phyloP scores from a whole-genome alignment of 306 rosid species.

The Hippophae tibetana region DNA sequence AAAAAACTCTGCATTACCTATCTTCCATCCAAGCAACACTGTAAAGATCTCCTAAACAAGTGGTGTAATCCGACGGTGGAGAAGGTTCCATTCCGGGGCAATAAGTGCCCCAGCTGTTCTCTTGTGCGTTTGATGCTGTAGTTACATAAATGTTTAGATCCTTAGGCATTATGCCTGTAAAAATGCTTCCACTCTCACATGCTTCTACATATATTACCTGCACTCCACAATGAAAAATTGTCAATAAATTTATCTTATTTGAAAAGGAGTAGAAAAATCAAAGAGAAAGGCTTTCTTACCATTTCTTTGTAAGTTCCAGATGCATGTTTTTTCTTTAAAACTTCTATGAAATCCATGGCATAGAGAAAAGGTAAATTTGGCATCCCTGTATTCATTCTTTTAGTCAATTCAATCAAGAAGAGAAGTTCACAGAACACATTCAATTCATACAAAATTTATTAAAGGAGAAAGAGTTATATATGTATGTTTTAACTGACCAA shows the following conservation, averaged over 20 bases:
- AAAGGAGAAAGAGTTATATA: not conserved
- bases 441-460: too few species aligned
- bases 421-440: too few species aligned
- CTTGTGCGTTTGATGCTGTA: slow-evolving; percentile 90
- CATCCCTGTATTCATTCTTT: slow-evolving; percentile 45
- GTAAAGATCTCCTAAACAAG: slow-evolving; percentile 85
- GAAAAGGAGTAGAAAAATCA: too few species aligned
- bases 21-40: slow-evolving; percentile 98
- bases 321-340: slow-evolving; percentile 73
- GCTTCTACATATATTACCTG: slow-evolving; percentile 91
- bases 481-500: slow-evolving; percentile 38
- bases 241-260: too few species aligned
- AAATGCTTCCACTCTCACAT: slow-evolving; percentile 92
- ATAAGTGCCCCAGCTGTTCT: slow-evolving; percentile 82
- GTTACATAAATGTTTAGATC: slow-evolving; percentile 64
- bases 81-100: slow-evolving; percentile 80
- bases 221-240: not conserved
- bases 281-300: slow-evolving; percentile 30
- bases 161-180: slow-evolving; percentile 79
- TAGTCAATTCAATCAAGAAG: too few species aligned
- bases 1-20: slow-evolving; percentile 31
- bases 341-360: slow-evolving; percentile 68
- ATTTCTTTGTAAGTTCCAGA: slow-evolving; percentile 61
- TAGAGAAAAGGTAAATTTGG: slow-evolving; percentile 67
- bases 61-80: slow-evolving; percentile 67